Base-by-base conservation (phyloP, 176 grass and related monocot species). In the Pontederia crassipes region DNA sequence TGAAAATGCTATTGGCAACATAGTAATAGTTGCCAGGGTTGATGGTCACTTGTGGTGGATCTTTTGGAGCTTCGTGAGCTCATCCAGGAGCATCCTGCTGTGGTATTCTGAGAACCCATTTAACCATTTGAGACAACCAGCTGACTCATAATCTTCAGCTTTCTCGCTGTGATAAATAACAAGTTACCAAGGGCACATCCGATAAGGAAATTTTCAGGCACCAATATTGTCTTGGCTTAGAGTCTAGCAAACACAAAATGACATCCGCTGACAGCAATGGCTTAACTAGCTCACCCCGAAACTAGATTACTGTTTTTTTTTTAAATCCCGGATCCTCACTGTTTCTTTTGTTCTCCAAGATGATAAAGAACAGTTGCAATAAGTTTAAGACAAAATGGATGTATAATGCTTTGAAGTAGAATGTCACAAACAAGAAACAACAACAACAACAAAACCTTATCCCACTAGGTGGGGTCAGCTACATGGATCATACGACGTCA, bases 51-150 rank as follows among this genome's bases (percentile, higher is more conserved):
- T n/a, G n/a, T 9, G 17, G 11, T 67, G 28, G 18, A 9, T 4
- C n/a, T 8, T 28, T 0, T 1, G 3, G 51, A 74, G 10, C 45
- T 8, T 26, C 2, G 15, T 11, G 13, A 70, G 12, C 57, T 69
- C 62, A 17, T 5, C 10, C 14, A 10, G 9, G 52, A 80, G 72
- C 5, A 35, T 45, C 12, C 17, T 57, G n/a, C 75, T 81, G 18
- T 81, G 78, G 46, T 81, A 52, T 18, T 70, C 3, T 2, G 72
- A 52, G 65, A 81, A 73, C 46, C 48, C 59, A 62, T 81, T 81
- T 28, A 75, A 45, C 78, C 72, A 81, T 15, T 69, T 29, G 28
- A 81, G 4, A 66, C 78, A 65, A 12, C 62, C 46, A 12, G 62
- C 62, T 9, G 62, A 14, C 17, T 65, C 62, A 51, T 65, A 65